phyloP scores from a whole-genome alignment of 2,329 filamentous ascomycete genomes.

The Parastagonospora avenae region DNA sequence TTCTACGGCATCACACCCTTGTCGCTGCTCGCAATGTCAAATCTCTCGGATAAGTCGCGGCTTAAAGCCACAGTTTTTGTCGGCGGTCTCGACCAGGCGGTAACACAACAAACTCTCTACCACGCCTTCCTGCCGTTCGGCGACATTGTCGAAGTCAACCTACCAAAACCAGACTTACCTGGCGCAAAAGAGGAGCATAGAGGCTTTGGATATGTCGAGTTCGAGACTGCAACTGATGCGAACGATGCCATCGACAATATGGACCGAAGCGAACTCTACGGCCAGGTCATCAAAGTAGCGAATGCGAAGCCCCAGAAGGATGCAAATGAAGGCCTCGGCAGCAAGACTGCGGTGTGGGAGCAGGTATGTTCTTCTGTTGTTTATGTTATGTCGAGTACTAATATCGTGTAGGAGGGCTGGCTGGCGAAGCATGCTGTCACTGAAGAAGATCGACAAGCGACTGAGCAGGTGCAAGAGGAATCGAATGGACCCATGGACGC shows the following conservation, averaged over 20 bases:
- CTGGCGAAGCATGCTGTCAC: conserved; percentile 84
- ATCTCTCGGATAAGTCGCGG: conserved; percentile 81
- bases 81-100: conserved; percentile 80
- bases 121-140: conserved; percentile 97
- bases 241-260: conserved; percentile 98
- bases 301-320: conserved; percentile 92
- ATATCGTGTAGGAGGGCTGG: conserved; percentile 77
- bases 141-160: conserved; percentile 86
- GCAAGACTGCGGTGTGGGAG: conserved; percentile 95
- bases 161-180: conserved; percentile 85
- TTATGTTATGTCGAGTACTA: conserved; percentile 6
- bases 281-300: conserved; percentile 88
- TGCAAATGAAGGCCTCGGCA: conserved; percentile 83
- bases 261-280: conserved; percentile 95
- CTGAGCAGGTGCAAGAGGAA: conserved; percentile 59
- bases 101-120: conserved; percentile 76
- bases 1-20: conserved; percentile 1
- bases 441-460: conserved; percentile 73
- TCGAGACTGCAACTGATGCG: conserved; percentile 82
- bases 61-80: conserved; percentile 94
- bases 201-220: conserved; percentile 97
- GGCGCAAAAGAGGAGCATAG: conserved; percentile 80
- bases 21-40: conserved; percentile 20
- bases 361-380: conserved; percentile 68
- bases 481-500: conserved; percentile 72